phyloP scores from a whole-genome alignment of 1,284 basidiomycete genomes.

The Malassezia psittaci region DNA sequence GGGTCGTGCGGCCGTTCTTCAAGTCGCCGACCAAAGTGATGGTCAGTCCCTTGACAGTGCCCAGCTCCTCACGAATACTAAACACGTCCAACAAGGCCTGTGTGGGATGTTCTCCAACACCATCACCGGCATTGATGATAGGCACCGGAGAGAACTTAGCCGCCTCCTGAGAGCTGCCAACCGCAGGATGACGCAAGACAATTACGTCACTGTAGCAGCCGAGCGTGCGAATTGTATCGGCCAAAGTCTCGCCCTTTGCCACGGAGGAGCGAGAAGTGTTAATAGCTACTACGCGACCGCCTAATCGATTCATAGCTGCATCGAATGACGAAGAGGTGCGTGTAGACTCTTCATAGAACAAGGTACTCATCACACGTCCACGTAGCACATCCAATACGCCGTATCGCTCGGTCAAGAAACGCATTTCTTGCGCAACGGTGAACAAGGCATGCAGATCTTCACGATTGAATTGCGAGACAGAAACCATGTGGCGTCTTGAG shows the following conservation, averaged over 20 bases:
- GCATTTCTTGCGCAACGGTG: conserved; percentile 91
- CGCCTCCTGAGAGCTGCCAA: conserved; percentile 62
- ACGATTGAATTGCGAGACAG: conserved; percentile 84
- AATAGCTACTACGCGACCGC: conserved; percentile 83
- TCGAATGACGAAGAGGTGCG: conserved; percentile 83
- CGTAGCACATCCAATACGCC: conserved; percentile 80
- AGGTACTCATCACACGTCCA: conserved; percentile 81
- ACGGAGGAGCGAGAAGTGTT: conserved; percentile 75
- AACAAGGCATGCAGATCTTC: conserved; percentile 89
- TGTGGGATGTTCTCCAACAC: conserved; percentile 92
- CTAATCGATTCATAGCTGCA: conserved; percentile 95
- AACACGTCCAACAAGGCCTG: conserved; percentile 74
- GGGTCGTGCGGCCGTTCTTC: conserved; percentile 95
- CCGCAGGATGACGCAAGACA: conserved; percentile 83
- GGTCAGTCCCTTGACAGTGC: conserved; percentile 90
- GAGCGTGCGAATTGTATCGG: conserved; percentile 87
- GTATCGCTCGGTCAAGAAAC: conserved; percentile 81
- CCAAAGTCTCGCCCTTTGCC: conserved; percentile 82
- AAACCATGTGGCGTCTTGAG: conserved; percentile 73
- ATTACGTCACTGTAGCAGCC: conserved; percentile 93
- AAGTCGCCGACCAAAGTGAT: conserved; percentile 87
- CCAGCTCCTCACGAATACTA: conserved; percentile 94
- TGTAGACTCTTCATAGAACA: conserved; percentile 97
- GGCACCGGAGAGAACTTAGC: conserved; percentile 93
- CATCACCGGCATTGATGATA: conserved; percentile 92